Percentiles rank a stretch among this genome's conserved stretches.
Conservation (phyloP, 441 rosid genomes). For the Eutrema salsugineum region DNA sequence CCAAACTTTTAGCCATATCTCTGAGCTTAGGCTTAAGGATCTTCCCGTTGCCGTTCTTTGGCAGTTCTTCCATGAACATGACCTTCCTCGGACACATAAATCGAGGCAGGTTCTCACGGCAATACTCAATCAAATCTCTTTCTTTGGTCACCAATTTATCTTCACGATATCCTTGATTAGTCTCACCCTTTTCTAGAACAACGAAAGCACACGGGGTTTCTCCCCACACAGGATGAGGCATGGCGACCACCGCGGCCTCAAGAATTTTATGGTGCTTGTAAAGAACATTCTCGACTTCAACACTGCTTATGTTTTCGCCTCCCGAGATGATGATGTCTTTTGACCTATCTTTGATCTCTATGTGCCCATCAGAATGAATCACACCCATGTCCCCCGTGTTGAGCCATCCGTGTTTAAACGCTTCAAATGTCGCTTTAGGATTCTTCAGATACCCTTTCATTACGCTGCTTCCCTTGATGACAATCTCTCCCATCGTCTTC, state of each 20-base stretch:
- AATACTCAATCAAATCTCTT: constrained; percentile 37
- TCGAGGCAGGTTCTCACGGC: constrained; percentile 46
- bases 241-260: constrained; percentile 64
- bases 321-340: constrained; percentile 75
- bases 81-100: constrained; percentile 68
- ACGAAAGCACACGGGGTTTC: constrained; percentile 66
- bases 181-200: constrained; percentile 20
- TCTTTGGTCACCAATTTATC: constrained; percentile 27
- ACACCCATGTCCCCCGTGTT: constrained; percentile 63
- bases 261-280: constrained; percentile 42
- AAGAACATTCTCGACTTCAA: constrained; percentile 49
- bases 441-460: constrained; percentile 50
- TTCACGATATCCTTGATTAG: not conserved
- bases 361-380: constrained; percentile 59
- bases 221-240: constrained; percentile 64
- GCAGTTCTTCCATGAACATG: constrained; percentile 43
- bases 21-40: constrained; percentile 49
- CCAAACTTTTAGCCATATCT: constrained; percentile 38
- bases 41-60: constrained; percentile 51
- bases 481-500: constrained; percentile 59
- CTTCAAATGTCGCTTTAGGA: constrained; percentile 39
- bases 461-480: constrained; percentile 28
- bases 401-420: constrained; percentile 62
- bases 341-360: constrained; percentile 66
- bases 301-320: constrained; percentile 70